A percentile compares a stretch with the other conserved stretches of the same genome.
Evolutionary conservation across 306 rosid species (phyloP).

Genomic region (Gastrolobium villosum): DNA sequence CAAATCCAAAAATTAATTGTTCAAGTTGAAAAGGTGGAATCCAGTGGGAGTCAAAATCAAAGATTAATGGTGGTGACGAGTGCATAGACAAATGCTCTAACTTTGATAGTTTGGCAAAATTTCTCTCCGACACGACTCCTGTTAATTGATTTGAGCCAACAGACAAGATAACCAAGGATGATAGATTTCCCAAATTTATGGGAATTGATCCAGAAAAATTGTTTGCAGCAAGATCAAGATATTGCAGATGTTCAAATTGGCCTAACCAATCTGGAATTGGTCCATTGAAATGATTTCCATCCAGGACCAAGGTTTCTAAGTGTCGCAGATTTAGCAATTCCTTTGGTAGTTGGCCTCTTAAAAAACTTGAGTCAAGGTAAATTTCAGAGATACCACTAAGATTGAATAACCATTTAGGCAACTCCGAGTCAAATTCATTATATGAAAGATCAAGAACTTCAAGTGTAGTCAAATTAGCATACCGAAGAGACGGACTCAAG

Average conservation of each 20-base stretch:
- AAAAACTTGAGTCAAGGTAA: not conserved
- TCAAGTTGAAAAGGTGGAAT: slow-evolving; percentile 39
- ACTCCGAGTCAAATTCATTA: slow-evolving; percentile 26
- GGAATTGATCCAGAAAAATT: slow-evolving; percentile 47
- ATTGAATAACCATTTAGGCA: not conserved
- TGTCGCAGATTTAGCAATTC: not conserved
- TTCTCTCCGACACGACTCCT: slow-evolving; percentile 33
- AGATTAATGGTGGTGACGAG: not conserved
- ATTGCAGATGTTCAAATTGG: slow-evolving; percentile 2
- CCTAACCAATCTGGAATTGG: slow-evolving; percentile 38
- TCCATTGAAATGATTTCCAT: not conserved
- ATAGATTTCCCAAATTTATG: not conserved
- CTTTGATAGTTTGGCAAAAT: slow-evolving; percentile 32
- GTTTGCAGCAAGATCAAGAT: not conserved
- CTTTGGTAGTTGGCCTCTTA: slow-evolving; percentile 26
- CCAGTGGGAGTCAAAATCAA: slow-evolving; percentile 37
- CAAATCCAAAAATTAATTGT: not conserved
- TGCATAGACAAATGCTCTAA: not conserved
- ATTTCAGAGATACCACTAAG: not conserved
- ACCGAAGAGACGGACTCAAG: not conserved
- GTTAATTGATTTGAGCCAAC: not conserved
- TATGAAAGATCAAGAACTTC: not conserved
- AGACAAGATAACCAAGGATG: slow-evolving; percentile 8
- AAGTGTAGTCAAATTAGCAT: slow-evolving; percentile 44
- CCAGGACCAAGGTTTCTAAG: not conserved